Base-by-base conservation (phyloP, 768 basidiomycete genomes). In the Russula griseocarnosa region DNA sequence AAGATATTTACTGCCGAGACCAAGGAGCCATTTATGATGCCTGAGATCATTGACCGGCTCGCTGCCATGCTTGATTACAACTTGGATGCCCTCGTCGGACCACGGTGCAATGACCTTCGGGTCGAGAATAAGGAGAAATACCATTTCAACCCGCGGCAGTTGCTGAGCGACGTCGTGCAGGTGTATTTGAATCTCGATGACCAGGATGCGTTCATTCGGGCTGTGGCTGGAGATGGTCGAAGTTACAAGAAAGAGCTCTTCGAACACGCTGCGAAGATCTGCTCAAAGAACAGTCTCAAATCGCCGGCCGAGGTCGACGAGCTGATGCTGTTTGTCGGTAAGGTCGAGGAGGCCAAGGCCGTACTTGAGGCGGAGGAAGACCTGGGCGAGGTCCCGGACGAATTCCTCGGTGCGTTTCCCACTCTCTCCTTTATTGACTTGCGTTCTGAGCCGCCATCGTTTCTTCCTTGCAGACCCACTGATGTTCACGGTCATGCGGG, bases 21-120 rank as follows among this genome's bases (percentile, higher is more conserved):
- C 0, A 93, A 90, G 72, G 83, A 79, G 30, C 95, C 97, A 0
- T 99, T 98, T 76, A 90, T 97, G 84, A 89, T 92, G 75, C 88
- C 91, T 9, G 97, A 99, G 76, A 98, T 99, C 53, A 92, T 98
- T 57, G 89, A 95, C 73, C 85, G 90, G 40, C 81, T 99, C 18
- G 97, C 97, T 3, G 95, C 95, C 0, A 98, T 97, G 91, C 76
- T 99, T 70, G 92, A 97, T 72, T 94, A 94, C 76, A 98, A 98
- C 71, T 80, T 99, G 22, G 86, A 88, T 55, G 87, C 86, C 2
- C 84, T 99, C 26, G 92, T 87, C 51, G 97, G 97, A 0, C 94
- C 95, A 5, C 86, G 84, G 67, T 95, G 87, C 75, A 85, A 88
- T 66, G 89, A 96, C 42, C 82, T 99, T 14, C 86, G 82, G 64